Percentiles rank a stretch among this genome's conserved stretches.
phyloP scores from a whole-genome alignment of 371 early-diverging fungal genomes.

The Rhizopus delemar region DNA sequence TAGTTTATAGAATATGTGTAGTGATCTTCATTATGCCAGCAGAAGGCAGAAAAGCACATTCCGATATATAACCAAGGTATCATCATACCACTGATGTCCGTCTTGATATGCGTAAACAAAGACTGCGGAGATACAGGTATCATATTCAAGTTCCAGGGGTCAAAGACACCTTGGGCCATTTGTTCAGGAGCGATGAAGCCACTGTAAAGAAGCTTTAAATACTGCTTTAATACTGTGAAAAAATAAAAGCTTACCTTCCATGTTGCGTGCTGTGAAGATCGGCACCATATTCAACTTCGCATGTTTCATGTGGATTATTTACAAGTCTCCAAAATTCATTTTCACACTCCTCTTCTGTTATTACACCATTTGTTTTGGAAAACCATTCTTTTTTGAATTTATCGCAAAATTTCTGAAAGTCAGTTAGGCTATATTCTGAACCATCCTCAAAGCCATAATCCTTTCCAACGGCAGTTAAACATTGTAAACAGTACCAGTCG shows the following conservation, averaged over 20 bases:
- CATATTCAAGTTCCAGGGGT: conserved; percentile 89
- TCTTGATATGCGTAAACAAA: conserved; percentile 81
- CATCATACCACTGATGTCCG: conserved; percentile 95
- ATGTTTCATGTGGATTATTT: conserved; percentile 82
- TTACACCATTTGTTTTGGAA: conserved; percentile 31
- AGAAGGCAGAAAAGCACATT: conserved; percentile 94
- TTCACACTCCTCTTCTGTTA: conserved; percentile 84
- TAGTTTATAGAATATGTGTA: conserved; percentile 96
- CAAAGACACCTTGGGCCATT: conserved; percentile 40
- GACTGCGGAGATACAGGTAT: conserved; percentile 80
- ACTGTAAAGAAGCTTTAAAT: conserved; percentile 8
- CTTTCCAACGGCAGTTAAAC: conserved; percentile 73
- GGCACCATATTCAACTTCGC: conserved; percentile 96
- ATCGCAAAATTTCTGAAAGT: conserved; percentile 80
- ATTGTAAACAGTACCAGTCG: conserved; percentile 88
- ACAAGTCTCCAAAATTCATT: conserved; percentile 95
- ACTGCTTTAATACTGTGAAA: neutral
- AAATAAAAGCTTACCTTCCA: conserved; percentile 66
- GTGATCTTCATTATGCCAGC: conserved; percentile 98
- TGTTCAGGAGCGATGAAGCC: conserved; percentile 27
- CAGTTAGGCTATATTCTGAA: conserved; percentile 71
- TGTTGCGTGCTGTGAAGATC: conserved; percentile 90
- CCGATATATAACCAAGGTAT: conserved; percentile 97
- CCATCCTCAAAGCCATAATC: conserved; percentile 95
- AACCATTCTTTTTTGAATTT: conserved; percentile 84